Conservation (phyloP, 164 flowering plant genomes). For the Magnolia sinica region DNA sequence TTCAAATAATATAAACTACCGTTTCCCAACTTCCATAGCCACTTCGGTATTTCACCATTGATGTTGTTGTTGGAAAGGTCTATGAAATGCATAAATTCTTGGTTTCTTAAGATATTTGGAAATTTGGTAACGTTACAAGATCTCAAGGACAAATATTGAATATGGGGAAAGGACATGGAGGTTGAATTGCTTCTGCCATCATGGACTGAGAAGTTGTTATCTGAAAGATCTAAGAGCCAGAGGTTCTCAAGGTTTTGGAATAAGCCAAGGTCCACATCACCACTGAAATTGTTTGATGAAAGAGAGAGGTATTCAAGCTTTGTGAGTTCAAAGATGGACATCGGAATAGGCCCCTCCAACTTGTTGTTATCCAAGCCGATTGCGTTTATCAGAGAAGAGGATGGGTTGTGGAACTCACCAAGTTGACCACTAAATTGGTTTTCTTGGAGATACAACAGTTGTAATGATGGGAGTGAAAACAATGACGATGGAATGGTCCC, state of each 20-base stretch:
- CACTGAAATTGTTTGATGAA: neutral
- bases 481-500: neutral
- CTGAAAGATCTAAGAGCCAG: neutral
- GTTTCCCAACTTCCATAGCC: too few relatives aligned
- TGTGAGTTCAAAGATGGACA: neutral
- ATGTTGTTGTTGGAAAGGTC: too few relatives aligned
- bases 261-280: neutral
- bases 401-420: too few relatives aligned
- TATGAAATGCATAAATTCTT: neutral
- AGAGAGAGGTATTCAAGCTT: too few relatives aligned
- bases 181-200: neutral
- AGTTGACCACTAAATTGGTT: neutral
- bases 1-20: too few relatives aligned
- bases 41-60: too few relatives aligned
- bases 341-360: neutral
- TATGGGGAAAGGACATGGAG: neutral
- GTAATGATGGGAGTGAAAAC: neutral
- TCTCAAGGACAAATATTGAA: neutral
- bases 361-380: neutral
- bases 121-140: neutral
- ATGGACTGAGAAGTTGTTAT: too few relatives aligned
- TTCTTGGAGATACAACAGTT: neutral
- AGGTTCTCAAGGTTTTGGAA: neutral
- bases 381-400: neutral
- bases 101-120: neutral